phyloP scores from a whole-genome alignment of 345 rosid genomes.

The Lepidium didymum region DNA sequence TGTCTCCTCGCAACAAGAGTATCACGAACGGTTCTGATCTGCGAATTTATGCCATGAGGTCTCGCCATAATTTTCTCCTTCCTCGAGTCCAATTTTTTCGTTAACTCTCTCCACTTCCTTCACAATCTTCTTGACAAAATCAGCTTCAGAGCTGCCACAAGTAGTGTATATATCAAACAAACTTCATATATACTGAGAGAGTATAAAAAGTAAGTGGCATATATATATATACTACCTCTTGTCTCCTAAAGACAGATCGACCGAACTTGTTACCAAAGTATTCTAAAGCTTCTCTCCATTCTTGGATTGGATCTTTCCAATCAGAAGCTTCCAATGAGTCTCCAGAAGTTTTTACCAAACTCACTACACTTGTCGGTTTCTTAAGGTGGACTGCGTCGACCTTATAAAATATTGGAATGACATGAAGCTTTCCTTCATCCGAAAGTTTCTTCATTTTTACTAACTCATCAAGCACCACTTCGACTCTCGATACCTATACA shows the following conservation, averaged over 20 bases:
- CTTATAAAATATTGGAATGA: not conserved
- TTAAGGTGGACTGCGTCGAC: not conserved
- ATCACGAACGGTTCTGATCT: too few species aligned
- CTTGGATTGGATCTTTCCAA: not conserved
- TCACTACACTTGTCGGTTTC: not conserved
- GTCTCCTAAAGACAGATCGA: not conserved
- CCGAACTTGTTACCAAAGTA: not conserved
- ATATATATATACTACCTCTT: not conserved
- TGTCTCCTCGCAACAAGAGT: too few species aligned
- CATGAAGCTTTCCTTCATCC: not conserved
- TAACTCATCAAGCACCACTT: not conserved
- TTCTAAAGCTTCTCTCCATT: not conserved
- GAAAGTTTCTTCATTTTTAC: not conserved
- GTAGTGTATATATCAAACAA: not conserved
- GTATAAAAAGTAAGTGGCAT: too few species aligned
- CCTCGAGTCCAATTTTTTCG: not conserved
- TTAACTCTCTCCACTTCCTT: not conserved
- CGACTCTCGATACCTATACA: not conserved
- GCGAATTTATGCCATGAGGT: too few species aligned
- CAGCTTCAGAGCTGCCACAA: conserved; percentile 16
- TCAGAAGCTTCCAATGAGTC: not conserved
- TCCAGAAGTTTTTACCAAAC: conserved; percentile 1
- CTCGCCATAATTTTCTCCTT: not conserved
- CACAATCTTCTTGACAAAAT: not conserved
- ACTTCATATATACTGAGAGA: not conserved